Conservation (phyloP, 1,284 basidiomycete species). For the Pascua sp. region DNA sequence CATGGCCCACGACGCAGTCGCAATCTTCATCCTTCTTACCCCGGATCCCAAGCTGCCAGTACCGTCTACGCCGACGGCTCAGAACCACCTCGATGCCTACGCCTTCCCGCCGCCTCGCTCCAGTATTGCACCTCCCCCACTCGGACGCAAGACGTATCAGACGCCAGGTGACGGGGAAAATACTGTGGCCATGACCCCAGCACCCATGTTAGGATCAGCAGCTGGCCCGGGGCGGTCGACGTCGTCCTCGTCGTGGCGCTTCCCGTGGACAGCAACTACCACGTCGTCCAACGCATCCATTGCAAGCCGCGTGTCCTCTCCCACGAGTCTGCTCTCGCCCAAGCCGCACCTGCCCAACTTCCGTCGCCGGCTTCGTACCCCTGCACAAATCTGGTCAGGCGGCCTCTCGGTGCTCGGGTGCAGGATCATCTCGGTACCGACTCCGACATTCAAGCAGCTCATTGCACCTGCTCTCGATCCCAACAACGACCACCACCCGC, state of each 20-base stretch:
- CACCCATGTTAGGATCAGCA: background rate
- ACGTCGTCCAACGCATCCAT: background rate
- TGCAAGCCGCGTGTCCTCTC: background rate
- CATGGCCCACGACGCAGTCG: constrained; percentile 65
- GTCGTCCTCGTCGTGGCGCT: constrained; percentile 29
- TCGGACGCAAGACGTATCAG: constrained; percentile 44
- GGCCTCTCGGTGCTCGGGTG: constrained; percentile 37
- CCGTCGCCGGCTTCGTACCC: constrained; percentile 33
- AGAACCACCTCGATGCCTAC: constrained; percentile 48
- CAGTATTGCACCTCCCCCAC: constrained; percentile 31
- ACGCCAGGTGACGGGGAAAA: constrained; percentile 43
- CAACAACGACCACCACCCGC: constrained; percentile 19
- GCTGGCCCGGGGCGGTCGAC: background rate
- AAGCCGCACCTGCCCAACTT: background rate
- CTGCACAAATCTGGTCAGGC: constrained; percentile 45
- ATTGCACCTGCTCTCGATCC: constrained; percentile 41
- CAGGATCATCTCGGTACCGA: constrained; percentile 41
- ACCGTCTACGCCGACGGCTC: constrained; percentile 32
- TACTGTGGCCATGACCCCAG: constrained; percentile 9
- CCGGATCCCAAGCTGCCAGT: constrained; percentile 38
- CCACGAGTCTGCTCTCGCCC: background rate
- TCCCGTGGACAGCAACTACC: constrained; percentile 38
- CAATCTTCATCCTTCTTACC: constrained; percentile 56
- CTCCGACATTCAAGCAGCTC: constrained; percentile 41
- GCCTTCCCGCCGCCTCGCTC: constrained; percentile 51